Base-by-base conservation (phyloP, 495 filamentous ascomycete species). In the Neurospora terricola region DNA sequence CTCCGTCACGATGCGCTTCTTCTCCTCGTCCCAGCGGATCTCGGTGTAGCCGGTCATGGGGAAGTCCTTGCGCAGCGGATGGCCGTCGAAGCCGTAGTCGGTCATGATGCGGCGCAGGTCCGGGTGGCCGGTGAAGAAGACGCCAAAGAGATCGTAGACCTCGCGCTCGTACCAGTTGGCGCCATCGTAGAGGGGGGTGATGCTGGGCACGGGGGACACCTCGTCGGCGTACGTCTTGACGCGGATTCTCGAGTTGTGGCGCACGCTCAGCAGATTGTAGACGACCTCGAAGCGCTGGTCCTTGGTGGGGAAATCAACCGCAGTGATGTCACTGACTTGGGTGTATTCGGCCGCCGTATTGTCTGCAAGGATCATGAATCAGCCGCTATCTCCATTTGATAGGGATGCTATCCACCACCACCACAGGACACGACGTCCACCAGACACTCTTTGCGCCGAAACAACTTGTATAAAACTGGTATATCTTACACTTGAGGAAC, bases 141-240 rank as follows among this genome's bases (percentile, higher is more conserved):
- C 94, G 74, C 96, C 96, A 82, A 97, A 99, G 80, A 99, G 83
- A 81, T 99, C 96, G 84, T 98, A 98, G 3, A 93, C 93, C 84
- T 99, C 96, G 77, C 96, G 88, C 87, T 99, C 96, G 83, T 96
- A 98, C 96, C 96, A 99, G 81, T 98, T 93, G 72, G 96, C 96
- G 74, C 96, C 96, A 83, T 97, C 94, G 79, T 90, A 99, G 14
- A 99, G 86, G 73, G 84, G 81, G 59, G 90, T 93, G 75, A 97
- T 89, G 82, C 91, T 94, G 69, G 96, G 96, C 2, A 99, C 94
- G 6, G 95, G 94, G n/a, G 90, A 91, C 14, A 93, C 92, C 86
- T 99, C 96, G 81, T 98, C 94, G 76, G 94, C 94, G 81, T 99
- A 99, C 69, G 96, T 98, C 90, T 99, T 99, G 77, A 99, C 93